Base-by-base conservation (phyloP, 306 rosid species). In the Leucaena leucocephala region DNA sequence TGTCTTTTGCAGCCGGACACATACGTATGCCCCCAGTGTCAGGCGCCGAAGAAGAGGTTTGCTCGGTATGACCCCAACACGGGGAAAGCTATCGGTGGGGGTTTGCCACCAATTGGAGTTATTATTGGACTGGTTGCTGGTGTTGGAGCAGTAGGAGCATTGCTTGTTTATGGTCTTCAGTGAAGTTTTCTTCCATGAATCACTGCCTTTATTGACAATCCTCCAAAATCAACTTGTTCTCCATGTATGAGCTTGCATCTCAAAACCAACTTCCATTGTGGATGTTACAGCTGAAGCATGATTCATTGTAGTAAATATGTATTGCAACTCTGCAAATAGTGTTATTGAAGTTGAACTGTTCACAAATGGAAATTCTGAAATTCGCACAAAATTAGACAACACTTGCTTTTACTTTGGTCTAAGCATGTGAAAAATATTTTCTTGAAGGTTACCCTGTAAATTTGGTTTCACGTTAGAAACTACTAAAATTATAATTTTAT, bases 131-230 rank as follows among this genome's bases (percentile, higher is more conserved):
- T 91, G 17, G 38, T 91, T 38, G 97, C 87, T 76, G 99, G 99
- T 62, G 4, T 96, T 48, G 97, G 89, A 79, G 99, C 83, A 17
- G 93, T 93, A 42, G 98, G 93, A 73, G 98, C 99, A 33, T 83
- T 96, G 92, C 99, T 96, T 89, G 86, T 93, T 40, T 96, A 87
- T 88, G 98, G 98, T 74, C 98, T 96, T 87, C 99, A 95, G 84
- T 96, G 87, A 90, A 72, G 62, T 45, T 70, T 70, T 81, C 71
- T 61, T 33, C 64, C 22, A 65, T 63, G 39, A 67, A 44, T 64
- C 54, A 9, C 50, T 48, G 8, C 8, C 54, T 72, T 52, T 55
- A 17, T 48, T 59, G 59, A 44, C 48, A 69, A 75, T 75, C 57
- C 68, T 55, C 71, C 68, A 54, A 74, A 72, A 77, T 33, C 36